These are phyloP conservation scores for Apiospora malaysiana DNA, from an alignment of 2,329 filamentous ascomycete species.

Conservation along the genomic window DNA sequence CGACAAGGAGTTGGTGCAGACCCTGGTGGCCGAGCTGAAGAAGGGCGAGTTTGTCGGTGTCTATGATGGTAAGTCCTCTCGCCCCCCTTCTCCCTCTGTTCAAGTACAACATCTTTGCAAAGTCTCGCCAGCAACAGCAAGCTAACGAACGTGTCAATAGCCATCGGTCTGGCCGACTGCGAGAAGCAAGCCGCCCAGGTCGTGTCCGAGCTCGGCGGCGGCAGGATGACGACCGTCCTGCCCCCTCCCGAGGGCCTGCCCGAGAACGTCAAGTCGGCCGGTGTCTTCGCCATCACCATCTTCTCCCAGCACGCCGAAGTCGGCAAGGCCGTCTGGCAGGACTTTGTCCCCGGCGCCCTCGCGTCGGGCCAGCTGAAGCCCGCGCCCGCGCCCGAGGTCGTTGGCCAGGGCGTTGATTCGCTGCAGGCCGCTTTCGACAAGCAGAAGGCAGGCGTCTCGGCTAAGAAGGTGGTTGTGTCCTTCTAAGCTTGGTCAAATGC, in stretches of 20 bases:
- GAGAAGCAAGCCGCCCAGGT: constrained; percentile 20
- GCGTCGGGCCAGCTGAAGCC: constrained; percentile 23
- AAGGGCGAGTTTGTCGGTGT: constrained; percentile 39
- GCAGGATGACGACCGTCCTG: constrained; percentile 14
- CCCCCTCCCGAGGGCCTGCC: constrained; percentile 18
- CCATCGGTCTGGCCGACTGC: constrained; percentile 16
- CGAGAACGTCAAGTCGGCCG: constrained; percentile 5
- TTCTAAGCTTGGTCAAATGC: not conserved
- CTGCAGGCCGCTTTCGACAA: constrained; percentile 20
- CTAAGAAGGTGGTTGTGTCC: constrained; percentile 21
- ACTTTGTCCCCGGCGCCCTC: constrained; percentile 21
- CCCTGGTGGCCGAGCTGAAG: constrained; percentile 37
- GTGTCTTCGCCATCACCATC: constrained; percentile 21
- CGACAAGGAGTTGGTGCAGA: constrained; percentile 32
- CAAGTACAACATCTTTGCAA: not conserved
- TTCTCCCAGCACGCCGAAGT: constrained; percentile 8
- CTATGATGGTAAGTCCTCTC: constrained; percentile 26
- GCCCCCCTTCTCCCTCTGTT: not conserved
- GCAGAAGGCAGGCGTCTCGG: constrained; percentile 22
- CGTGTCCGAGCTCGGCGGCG: constrained; percentile 14
- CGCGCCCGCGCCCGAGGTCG: constrained; percentile 19
- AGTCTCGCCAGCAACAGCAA: too few relatives aligned
- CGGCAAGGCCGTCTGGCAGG: constrained; percentile 22
- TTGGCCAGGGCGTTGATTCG: constrained; percentile 20
- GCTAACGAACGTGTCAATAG: not conserved